phyloP scores from a whole-genome alignment of 176 grass and related monocot species.

The Oryza meyeriana region DNA sequence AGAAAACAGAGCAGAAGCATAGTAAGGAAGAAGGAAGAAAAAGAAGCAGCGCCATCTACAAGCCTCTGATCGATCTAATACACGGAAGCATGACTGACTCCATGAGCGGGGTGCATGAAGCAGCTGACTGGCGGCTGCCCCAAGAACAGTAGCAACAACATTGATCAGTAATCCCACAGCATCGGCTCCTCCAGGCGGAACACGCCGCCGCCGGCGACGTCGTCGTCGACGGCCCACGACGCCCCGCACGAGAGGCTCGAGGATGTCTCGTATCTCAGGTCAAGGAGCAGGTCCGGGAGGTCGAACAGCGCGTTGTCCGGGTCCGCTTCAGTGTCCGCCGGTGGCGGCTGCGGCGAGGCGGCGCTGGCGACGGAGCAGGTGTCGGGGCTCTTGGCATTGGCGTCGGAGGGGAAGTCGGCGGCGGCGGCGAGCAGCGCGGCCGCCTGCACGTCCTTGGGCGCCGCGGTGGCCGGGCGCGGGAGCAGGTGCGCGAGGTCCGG shows the following conservation, averaged over 20 bases:
- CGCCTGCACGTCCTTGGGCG: slow-evolving; percentile 61
- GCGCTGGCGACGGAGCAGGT: slow-evolving; percentile 9
- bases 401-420: slow-evolving; percentile 3
- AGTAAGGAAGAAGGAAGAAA: neutral
- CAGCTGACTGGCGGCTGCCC: neutral
- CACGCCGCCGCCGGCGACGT: slow-evolving; percentile 28
- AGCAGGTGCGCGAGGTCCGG: slow-evolving; percentile 46
- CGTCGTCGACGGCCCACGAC: slow-evolving; percentile 49
- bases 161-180: slow-evolving; percentile 72
- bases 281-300: slow-evolving; percentile 83
- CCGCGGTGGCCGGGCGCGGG: slow-evolving; percentile 39
- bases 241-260: slow-evolving; percentile 27
- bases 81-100: neutral
- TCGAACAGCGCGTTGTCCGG: slow-evolving; percentile 72
- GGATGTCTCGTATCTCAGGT: slow-evolving; percentile 63
- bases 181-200: slow-evolving; percentile 78
- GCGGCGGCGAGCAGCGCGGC: slow-evolving; percentile 49
- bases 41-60: slow-evolving; percentile 29
- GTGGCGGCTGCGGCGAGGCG: neutral
- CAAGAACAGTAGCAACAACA: neutral
- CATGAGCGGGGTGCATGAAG: neutral
- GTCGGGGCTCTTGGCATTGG: slow-evolving; percentile 42
- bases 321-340: neutral
- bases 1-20: neutral
- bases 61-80: slow-evolving; percentile 10